Base-by-base conservation (phyloP, 1,139 yeast species). In the Taiozyma sp. region DNA sequence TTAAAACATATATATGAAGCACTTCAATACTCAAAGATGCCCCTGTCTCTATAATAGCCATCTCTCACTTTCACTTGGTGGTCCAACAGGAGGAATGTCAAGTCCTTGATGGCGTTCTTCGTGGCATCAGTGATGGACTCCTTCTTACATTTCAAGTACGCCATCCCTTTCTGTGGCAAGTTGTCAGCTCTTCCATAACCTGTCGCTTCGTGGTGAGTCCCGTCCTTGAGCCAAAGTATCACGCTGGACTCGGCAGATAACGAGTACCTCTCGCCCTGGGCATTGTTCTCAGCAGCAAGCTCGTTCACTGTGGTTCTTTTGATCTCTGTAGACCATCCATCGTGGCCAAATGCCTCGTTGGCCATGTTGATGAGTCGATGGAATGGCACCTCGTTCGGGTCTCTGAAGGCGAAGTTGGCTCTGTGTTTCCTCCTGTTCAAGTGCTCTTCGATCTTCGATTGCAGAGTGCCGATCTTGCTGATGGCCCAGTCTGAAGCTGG, bases 71-170 rank as follows among this genome's bases (percentile, higher is more conserved):
- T 67, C 13, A 56, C 58, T 47, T 70, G 71, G 50, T 68, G 69
- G 4, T 61, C 65, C 7, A 63, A 44, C 7, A 70, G 51, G 29
- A 71, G 49, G 3, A 57, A 57, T 30, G 63, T 60, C 29, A 71
- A 59, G 1, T 69, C 58, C 30, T 51, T 51, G 14, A 62, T 45
- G 16, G 59, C 68, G 8, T 67, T 67, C 56, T 76, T 78, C 8
- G 74, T 65, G 0, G 76, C 86, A 52, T 74, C 76, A 0, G 81
- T 75, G 1, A 75, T 67, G 1, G 86, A 82, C 62, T 78, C 79
- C 58, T 81, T 81, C 61, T 77, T 78, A 19, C 79, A 74, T 50
- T 74, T 76, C 43, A 69, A 68, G 51, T 67, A 74, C 13, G 82
- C 71, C 54, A 60, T 50, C 4, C 61, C 59, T 48, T 62, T 65